Evolutionary conservation across 2,329 filamentous ascomycete species (phyloP).

Genomic region (Diaporthe batatas): DNA sequence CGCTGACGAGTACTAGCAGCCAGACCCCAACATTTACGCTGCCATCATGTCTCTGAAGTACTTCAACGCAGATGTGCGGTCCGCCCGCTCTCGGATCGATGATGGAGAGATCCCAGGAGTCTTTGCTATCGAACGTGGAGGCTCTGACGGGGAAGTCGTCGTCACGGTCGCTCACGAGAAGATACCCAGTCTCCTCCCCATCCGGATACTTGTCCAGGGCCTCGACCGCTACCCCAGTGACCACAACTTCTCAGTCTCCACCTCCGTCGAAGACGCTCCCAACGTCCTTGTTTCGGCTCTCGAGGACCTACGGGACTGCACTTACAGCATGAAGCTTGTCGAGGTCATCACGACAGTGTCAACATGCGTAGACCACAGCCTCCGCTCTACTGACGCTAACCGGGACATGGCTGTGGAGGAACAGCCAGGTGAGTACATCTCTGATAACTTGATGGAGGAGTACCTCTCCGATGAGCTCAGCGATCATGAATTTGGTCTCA

Average conservation of each 20-base stretch:
- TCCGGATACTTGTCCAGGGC: slow-evolving; percentile 55
- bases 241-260: slow-evolving; percentile 59
- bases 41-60: slow-evolving; percentile 73
- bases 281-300: slow-evolving; percentile 53
- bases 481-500: slow-evolving; percentile 50
- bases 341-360: slow-evolving; percentile 64
- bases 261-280: slow-evolving; percentile 54
- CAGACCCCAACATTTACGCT: background rate
- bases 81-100: slow-evolving; percentile 58
- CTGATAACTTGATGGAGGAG: slow-evolving; percentile 44
- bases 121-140: slow-evolving; percentile 68
- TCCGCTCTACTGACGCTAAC: background rate
- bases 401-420: slow-evolving; percentile 48
- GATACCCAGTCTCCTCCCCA: slow-evolving; percentile 49
- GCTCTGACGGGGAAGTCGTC: slow-evolving; percentile 79
- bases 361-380: slow-evolving; percentile 29
- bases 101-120: slow-evolving; percentile 55
- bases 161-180: slow-evolving; percentile 64
- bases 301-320: slow-evolving; percentile 58
- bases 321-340: slow-evolving; percentile 59
- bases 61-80: slow-evolving; percentile 70
- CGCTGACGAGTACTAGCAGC: background rate
- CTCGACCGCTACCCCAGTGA: slow-evolving; percentile 55
- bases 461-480: slow-evolving; percentile 42
- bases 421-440: slow-evolving; percentile 46